phyloP scores from a whole-genome alignment of 805 yeast species.

The Hanseniaspora nectarophila region DNA sequence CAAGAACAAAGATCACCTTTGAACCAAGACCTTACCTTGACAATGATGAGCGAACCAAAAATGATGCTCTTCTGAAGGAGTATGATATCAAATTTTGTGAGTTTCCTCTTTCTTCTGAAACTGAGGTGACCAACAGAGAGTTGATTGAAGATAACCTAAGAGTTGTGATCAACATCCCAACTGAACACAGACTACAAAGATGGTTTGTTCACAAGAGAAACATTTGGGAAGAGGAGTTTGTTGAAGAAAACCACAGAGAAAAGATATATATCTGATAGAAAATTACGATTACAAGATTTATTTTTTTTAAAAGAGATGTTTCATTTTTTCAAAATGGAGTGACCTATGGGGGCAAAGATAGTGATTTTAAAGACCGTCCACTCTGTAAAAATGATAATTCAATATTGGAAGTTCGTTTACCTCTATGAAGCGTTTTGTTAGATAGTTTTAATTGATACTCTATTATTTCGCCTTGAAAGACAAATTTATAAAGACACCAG shows the following conservation, averaged over 20 bases:
- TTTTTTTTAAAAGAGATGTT: background rate
- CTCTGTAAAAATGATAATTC: conserved; percentile 13
- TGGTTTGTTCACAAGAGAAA: conserved; percentile 64
- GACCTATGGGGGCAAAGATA: conserved; percentile 15
- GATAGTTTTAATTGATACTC: background rate
- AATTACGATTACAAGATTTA: background rate
- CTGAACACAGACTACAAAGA: conserved; percentile 50
- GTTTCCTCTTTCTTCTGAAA: background rate
- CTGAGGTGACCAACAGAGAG: background rate
- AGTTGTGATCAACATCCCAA: conserved; percentile 35
- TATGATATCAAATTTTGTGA: conserved; percentile 6
- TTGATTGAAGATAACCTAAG: conserved; percentile 24
- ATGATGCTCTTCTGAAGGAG: background rate
- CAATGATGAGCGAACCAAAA: background rate
- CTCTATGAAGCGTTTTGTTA: conserved; percentile 8
- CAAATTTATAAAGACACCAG: background rate
- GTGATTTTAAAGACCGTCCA: conserved; percentile 15
- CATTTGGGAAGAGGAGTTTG: conserved; percentile 47
- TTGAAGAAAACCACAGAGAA: conserved; percentile 27
- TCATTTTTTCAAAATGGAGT: conserved; percentile 11
- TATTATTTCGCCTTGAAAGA: background rate
- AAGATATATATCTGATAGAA: conserved; percentile 19
- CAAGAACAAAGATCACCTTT: conserved; percentile 11
- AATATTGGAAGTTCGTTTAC: conserved; percentile 13
- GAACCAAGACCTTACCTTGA: background rate